Percentiles rank a stretch among this genome's conserved stretches.
Conservation (phyloP, 495 filamentous ascomycete genomes). For the Cercophora newfieldiana region DNA sequence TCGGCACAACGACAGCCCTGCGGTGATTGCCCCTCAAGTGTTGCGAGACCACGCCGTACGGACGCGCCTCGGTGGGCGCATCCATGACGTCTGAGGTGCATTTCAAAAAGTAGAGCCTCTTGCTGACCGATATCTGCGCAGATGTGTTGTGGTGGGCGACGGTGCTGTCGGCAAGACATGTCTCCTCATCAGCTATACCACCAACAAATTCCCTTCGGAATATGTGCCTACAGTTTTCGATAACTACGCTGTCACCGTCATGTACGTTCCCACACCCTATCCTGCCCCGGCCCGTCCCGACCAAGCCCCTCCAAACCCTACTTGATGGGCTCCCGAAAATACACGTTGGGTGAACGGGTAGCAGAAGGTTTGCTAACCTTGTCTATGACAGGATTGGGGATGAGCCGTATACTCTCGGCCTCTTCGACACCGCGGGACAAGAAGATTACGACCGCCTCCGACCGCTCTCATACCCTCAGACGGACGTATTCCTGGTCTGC, state of each 20-base stretch:
- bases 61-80: constrained; percentile 20
- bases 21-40: neutral
- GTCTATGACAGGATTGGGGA: constrained; percentile 81
- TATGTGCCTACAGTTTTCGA: constrained; percentile 99
- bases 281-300: constrained; percentile 12
- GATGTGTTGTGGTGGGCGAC: constrained; percentile 98
- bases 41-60: neutral
- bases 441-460: constrained; percentile 99
- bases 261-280: constrained; percentile 63
- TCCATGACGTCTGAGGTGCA: neutral
- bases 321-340: neutral
- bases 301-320: neutral
- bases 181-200: constrained; percentile 97
- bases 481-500: constrained; percentile 97
- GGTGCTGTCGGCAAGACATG: constrained; percentile 99
- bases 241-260: constrained; percentile 99
- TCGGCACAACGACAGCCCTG: constrained; percentile 3
- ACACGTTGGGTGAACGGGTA: neutral
- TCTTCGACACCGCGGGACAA: constrained; percentile 98
- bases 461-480: constrained; percentile 95
- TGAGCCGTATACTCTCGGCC: constrained; percentile 94
- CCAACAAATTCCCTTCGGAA: constrained; percentile 99
- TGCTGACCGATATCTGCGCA: constrained; percentile 40
- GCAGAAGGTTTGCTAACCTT: constrained; percentile 21
- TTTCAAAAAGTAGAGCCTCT: neutral